Evolutionary conservation across 306 rosid genomes (phyloP), one percentile per base, ranked within the genome.

Genomic region (Cicer judaicum): DNA sequence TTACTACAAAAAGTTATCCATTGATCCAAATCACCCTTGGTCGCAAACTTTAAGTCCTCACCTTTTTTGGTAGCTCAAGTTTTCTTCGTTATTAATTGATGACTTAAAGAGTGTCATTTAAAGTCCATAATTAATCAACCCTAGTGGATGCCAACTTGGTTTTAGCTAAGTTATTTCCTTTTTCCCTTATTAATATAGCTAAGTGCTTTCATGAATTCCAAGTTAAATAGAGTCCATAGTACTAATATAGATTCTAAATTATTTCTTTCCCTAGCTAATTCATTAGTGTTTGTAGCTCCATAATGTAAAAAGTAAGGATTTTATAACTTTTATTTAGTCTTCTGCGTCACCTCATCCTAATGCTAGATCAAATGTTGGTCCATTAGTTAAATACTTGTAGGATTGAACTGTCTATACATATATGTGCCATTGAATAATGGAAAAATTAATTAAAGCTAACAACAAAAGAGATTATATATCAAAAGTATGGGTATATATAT

Each of bases 11-110:
- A 41, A 47, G 52, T 75, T 44, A 50, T 73, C 24, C 73, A 54
- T 14, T 50, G 14, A 73, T 48, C 70, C 68, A 79, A 57, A 57
- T 57, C 7, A 21, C 40, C 56, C 47, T 65, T 52, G 36, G 65
- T 78, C 87, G 67, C 82, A 40, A 57, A 77, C 68, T 62, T 68
- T 47, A 69, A 81, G 61, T 78, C 79, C 79, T 82, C 15, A 79
- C 79, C 81, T 74, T 79, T 82, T 78, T 49, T 74, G 85, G 79
- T 84, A 40, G 24, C 85, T 62, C 64, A 62, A 44, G 55, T 49
- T 65, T 64, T 55, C 65, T 69, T 34, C 19, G 77, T 64, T 75
- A 47, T 41, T 49, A 70, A 29, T 39, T 46, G 38, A 66, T 55
- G 13, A 76, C 62, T 71, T 55, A 4, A 39, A 72, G 69, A 24